Conservation (phyloP, 1,284 basidiomycete species). For the Cryptococcus sp. region DNA sequence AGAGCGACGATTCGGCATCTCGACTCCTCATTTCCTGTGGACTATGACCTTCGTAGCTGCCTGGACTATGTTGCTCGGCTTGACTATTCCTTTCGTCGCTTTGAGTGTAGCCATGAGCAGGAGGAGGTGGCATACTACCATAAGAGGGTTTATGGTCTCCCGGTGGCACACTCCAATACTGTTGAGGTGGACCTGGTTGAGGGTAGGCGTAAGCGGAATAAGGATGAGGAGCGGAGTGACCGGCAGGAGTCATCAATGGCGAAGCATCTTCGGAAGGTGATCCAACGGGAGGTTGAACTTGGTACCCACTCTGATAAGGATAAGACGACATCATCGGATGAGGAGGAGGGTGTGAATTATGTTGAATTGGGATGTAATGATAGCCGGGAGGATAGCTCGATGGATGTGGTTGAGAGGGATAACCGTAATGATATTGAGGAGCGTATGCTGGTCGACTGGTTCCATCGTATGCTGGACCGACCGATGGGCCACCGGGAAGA, state of each 20-base stretch:
- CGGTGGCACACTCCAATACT: too few relatives aligned
- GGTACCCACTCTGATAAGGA: not conserved
- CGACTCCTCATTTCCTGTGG: too few relatives aligned
- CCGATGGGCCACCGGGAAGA: conserved; percentile 23
- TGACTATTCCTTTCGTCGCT: too few relatives aligned
- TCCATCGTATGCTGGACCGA: conserved; percentile 33
- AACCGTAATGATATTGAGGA: not conserved
- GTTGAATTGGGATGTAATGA: conserved; percentile 27
- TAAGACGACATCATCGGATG: conserved; percentile 12
- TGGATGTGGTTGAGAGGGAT: conserved; percentile 5
- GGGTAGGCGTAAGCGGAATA: too few relatives aligned
- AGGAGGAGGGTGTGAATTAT: conserved; percentile 10
- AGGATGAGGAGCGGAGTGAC: too few relatives aligned
- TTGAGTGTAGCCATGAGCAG: too few relatives aligned
- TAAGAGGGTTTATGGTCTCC: too few relatives aligned
- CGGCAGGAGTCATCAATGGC: not conserved
- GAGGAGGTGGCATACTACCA: too few relatives aligned
- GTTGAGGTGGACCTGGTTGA: too few relatives aligned
- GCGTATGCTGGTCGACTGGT: conserved; percentile 10
- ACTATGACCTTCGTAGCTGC: too few relatives aligned
- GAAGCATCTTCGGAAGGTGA: not conserved
- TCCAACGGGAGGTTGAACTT: not conserved
- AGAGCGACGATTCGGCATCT: too few relatives aligned
- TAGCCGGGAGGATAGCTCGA: conserved; percentile 22
- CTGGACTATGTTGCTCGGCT: too few relatives aligned